Conservation (phyloP, 164 flowering plant species). For the Tetracentron sinense region DNA sequence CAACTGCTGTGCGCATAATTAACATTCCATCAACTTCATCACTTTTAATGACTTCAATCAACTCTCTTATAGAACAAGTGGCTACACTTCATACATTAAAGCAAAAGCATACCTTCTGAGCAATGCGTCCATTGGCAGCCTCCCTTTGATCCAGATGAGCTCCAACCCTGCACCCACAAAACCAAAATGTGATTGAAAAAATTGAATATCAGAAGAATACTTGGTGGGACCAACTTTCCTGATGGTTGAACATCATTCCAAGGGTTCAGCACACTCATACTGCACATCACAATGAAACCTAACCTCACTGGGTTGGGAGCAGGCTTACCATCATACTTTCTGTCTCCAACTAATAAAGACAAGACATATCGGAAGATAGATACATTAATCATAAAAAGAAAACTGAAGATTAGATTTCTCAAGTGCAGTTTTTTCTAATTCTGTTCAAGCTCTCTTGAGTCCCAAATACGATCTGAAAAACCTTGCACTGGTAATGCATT, state of each 20-base stretch:
- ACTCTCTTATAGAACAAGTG: too few species aligned
- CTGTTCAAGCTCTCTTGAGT: background rate
- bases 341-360: constrained; percentile 18
- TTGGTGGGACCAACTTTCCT: background rate
- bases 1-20: constrained; percentile 3
- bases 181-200: constrained; percentile 14
- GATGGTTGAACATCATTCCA: background rate
- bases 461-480: background rate
- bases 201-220: background rate
- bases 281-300: background rate
- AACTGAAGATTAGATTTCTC: constrained; percentile 3
- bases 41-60: too few species aligned
- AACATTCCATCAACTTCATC: background rate
- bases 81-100: too few species aligned
- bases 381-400: constrained; percentile 1
- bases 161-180: constrained; percentile 51
- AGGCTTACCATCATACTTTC: constrained; percentile 24
- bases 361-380: constrained; percentile 19
- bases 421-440: background rate
- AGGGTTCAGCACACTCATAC: background rate
- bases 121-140: constrained; percentile 32
- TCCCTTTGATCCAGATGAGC: constrained; percentile 28
- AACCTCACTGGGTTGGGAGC: background rate
- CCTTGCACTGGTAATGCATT: background rate
- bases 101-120: constrained; percentile 35